These are phyloP conservation scores for Hydnomerulius pinastri DNA, from an alignment of 768 basidiomycete genomes.

Conservation along the genomic window DNA sequence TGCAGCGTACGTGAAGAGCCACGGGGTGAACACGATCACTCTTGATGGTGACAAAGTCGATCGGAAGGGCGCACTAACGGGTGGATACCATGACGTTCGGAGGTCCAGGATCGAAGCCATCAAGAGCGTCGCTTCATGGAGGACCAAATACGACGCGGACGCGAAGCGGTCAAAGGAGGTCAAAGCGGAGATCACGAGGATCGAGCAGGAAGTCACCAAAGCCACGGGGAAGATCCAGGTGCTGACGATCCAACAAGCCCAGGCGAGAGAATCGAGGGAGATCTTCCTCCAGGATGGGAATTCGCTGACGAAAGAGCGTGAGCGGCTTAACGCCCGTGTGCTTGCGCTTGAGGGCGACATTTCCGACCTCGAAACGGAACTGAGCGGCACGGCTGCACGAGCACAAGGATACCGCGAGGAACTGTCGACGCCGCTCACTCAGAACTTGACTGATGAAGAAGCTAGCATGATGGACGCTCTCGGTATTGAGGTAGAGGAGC, in stretches of 20 bases:
- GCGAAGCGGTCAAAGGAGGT: slow-evolving; percentile 69
- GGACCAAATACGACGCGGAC: slow-evolving; percentile 67
- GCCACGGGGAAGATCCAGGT: slow-evolving; percentile 74
- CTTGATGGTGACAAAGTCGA: slow-evolving; percentile 98
- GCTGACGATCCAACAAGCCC: slow-evolving; percentile 65
- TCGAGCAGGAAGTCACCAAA: slow-evolving; percentile 88
- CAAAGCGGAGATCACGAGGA: slow-evolving; percentile 60
- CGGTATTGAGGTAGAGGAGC: slow-evolving; percentile 73
- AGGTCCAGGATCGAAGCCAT: slow-evolving; percentile 89
- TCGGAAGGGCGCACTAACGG: slow-evolving; percentile 92
- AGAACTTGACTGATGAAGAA: slow-evolving; percentile 75
- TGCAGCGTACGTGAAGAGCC: slow-evolving; percentile 91
- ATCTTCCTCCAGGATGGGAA: slow-evolving; percentile 63
- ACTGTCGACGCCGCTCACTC: slow-evolving; percentile 70
- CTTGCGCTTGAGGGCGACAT: slow-evolving; percentile 64
- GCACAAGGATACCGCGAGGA: slow-evolving; percentile 67
- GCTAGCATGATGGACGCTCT: slow-evolving; percentile 63
- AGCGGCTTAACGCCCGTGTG: slow-evolving; percentile 62
- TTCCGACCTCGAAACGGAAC: slow-evolving; percentile 73
- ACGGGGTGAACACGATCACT: slow-evolving; percentile 95
- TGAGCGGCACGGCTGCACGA: slow-evolving; percentile 61
- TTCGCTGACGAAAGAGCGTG: slow-evolving; percentile 65
- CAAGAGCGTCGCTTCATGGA: slow-evolving; percentile 75
- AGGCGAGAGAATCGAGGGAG: slow-evolving; percentile 69
- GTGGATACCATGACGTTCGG: slow-evolving; percentile 92